These are phyloP conservation scores for Aspergillus spinulosporus DNA, from an alignment of 2,329 filamentous ascomycete species.

Conservation along the genomic window DNA sequence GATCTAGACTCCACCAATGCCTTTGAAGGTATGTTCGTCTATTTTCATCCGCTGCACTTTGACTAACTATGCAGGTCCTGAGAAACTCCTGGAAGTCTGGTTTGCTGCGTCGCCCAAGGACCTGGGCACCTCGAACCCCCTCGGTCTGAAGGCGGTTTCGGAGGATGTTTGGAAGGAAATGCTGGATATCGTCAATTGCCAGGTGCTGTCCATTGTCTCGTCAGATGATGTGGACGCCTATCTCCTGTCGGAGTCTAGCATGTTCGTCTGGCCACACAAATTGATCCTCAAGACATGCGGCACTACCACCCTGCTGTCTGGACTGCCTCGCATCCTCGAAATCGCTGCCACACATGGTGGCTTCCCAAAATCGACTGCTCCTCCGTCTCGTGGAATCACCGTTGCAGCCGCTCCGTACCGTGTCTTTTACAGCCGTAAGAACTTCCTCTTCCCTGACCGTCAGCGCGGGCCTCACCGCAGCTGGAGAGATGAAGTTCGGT, in stretches of 20 bases:
- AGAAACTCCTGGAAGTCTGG: slow-evolving; percentile 98
- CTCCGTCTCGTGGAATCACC: slow-evolving; percentile 64
- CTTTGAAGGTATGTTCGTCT: slow-evolving; percentile 71
- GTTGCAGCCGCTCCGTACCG: slow-evolving; percentile 86
- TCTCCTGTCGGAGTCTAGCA: slow-evolving; percentile 96
- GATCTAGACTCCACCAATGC: slow-evolving; percentile 94
- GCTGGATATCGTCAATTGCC: slow-evolving; percentile 98
- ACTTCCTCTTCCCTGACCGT: slow-evolving; percentile 92
- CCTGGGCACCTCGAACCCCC: slow-evolving; percentile 65
- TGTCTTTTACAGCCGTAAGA: slow-evolving; percentile 98
- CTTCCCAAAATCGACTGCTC: slow-evolving; percentile 77
- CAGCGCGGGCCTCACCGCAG: slow-evolving; percentile 93
- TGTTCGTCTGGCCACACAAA: slow-evolving; percentile 99
- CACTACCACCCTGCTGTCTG: slow-evolving; percentile 88
- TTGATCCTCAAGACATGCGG: slow-evolving; percentile 98
- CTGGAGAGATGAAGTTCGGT: slow-evolving; percentile 95
- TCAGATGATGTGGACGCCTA: slow-evolving; percentile 96
- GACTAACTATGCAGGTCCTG: slow-evolving; percentile 63
- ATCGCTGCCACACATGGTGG: slow-evolving; percentile 85
- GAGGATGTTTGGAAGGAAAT: slow-evolving; percentile 90
- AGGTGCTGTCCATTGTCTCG: slow-evolving; percentile 90
- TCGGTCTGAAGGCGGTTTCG: slow-evolving; percentile 82
- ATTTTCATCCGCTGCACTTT: too few species aligned
- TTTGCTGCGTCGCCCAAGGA: slow-evolving; percentile 78
- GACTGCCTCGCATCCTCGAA: slow-evolving; percentile 85